Base-by-base conservation (phyloP, 345 rosid genomes). In the Garcia nutans region DNA sequence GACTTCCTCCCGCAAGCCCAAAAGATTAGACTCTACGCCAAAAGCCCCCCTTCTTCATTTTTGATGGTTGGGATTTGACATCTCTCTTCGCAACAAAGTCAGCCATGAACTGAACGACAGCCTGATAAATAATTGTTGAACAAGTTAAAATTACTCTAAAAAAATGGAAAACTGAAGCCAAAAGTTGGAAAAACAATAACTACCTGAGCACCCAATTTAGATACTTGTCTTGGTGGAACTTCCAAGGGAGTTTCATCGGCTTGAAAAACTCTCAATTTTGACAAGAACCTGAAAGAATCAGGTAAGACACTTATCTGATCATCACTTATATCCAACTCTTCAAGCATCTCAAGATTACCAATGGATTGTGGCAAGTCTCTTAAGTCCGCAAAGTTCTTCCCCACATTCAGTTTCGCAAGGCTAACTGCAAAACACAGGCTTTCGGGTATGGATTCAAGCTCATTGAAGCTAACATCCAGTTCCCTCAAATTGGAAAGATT, bases 391-490 rank as follows among this genome's bases (percentile, higher is more conserved):
- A 88, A 90, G 83, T 90, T 90, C 66, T 85, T 87, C 10, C 84
- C 89, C 7, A 86, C 87, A 60, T 86, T 90, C 80, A 90, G 26
- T 79, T 87, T 90, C 87, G 54, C 83, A 20, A 88, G 87, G 77
- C 81, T 76, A 22, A 55, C 79, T 0, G 84, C 92, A 23, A 88
- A 83, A 63, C 88, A 87, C 12, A 90, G 82, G 81, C 72, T 88
- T 82, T 88, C 94, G 0, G 94, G 89, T 68, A 90, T 68, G 24
- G 33, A 84, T 33, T 83, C 90, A 0, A 90, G 80, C 78, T 90
- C 94, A 61, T 90, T 90, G 91, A 90, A 90, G 86, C 88, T 88
- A 41, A 86, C 81, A 64, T 88, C 94, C 37, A 90, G 90, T 79
- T 90, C 94, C 85, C 72, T 82, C 68, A 90, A 76, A 42, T 77